phyloP scores from a whole-genome alignment of 225 moss, liverwort and hornwort species.

The Pseudisothecium myosuroides region DNA sequence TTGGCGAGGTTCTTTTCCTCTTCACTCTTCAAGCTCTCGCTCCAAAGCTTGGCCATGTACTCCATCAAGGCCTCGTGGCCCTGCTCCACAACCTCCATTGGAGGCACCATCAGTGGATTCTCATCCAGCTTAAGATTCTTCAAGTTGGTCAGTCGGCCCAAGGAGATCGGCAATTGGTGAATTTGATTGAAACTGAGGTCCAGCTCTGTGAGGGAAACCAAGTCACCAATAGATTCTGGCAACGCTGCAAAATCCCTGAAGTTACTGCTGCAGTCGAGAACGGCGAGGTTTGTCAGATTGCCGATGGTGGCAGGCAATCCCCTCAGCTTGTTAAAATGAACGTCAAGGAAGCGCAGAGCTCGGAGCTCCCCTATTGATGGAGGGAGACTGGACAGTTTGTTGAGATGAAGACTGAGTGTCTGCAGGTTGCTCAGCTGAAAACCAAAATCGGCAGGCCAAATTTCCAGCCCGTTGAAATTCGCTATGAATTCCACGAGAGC shows the following conservation, averaged over 20 bases:
- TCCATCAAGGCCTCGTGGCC: constrained; percentile 58
- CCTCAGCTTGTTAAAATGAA: constrained; percentile 84
- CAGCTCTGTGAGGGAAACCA: constrained; percentile 49
- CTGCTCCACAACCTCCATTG: constrained; percentile 56
- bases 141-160: constrained; percentile 75
- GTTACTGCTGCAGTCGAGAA: constrained; percentile 85
- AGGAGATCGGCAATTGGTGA: constrained; percentile 72
- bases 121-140: constrained; percentile 68
- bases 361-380: constrained; percentile 81
- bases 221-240: constrained; percentile 79
- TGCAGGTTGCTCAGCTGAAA: constrained; percentile 54
- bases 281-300: constrained; percentile 55
- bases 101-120: constrained; percentile 69
- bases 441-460: constrained; percentile 63
- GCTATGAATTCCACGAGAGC: constrained; percentile 58
- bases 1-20: constrained; percentile 28
- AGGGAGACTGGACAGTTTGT: constrained; percentile 71
- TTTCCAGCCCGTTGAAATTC: constrained; percentile 79
- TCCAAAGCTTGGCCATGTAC: constrained; percentile 59
- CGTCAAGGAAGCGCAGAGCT: constrained; percentile 67
- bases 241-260: constrained; percentile 63
- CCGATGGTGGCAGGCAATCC: constrained; percentile 67
- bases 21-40: constrained; percentile 38
- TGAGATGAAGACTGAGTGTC: constrained; percentile 72
- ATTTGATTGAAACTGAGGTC: constrained; percentile 92